Percentiles rank a stretch among this genome's conserved stretches.
These are phyloP conservation scores for Pseudogymnoascus sp. DNA, from an alignment of 2,329 filamentous ascomycete genomes.

Conservation along the genomic window DNA sequence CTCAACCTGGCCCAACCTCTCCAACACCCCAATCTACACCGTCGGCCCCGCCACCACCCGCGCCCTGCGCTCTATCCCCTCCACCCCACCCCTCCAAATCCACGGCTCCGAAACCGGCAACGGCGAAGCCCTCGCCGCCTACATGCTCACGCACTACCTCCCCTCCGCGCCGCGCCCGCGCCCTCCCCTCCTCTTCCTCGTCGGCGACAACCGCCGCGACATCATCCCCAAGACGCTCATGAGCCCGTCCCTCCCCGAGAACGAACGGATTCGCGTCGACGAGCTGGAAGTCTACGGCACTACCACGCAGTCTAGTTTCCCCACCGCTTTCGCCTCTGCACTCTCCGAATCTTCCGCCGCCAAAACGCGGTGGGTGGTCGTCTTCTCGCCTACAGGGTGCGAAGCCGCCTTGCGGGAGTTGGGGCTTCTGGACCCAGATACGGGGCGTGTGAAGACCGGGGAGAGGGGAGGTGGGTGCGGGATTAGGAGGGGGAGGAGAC, in stretches of 20 bases:
- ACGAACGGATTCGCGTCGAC: conserved; percentile 55
- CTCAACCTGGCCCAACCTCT: conserved; percentile 42
- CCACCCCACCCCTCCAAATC: conserved; percentile 49
- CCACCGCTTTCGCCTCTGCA: conserved; percentile 49
- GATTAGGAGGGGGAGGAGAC: conserved; percentile 25
- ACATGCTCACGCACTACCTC: conserved; percentile 70
- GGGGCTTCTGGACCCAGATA: conserved; percentile 40
- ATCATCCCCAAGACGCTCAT: conserved; percentile 78
- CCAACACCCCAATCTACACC: conserved; percentile 59
- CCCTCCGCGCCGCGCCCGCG: neutral
- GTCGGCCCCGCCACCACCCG: conserved; percentile 75
- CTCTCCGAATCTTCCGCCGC: conserved; percentile 38
- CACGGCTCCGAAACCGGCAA: conserved; percentile 77
- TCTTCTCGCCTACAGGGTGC: conserved; percentile 61
- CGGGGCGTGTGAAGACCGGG: conserved; percentile 30
- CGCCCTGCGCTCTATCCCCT: conserved; percentile 52
- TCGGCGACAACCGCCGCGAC: conserved; percentile 82
- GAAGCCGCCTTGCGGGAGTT: conserved; percentile 50
- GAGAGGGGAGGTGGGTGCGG: conserved; percentile 10
- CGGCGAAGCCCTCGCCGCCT: conserved; percentile 67
- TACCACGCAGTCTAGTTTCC: conserved; percentile 71
- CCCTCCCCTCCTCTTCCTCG: conserved; percentile 68
- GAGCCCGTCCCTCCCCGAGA: conserved; percentile 40
- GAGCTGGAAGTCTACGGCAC: conserved; percentile 86
- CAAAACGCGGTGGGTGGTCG: conserved; percentile 59